Base-by-base conservation (phyloP, 352 stramenopile species). In the Phytophthora uliginosa region DNA sequence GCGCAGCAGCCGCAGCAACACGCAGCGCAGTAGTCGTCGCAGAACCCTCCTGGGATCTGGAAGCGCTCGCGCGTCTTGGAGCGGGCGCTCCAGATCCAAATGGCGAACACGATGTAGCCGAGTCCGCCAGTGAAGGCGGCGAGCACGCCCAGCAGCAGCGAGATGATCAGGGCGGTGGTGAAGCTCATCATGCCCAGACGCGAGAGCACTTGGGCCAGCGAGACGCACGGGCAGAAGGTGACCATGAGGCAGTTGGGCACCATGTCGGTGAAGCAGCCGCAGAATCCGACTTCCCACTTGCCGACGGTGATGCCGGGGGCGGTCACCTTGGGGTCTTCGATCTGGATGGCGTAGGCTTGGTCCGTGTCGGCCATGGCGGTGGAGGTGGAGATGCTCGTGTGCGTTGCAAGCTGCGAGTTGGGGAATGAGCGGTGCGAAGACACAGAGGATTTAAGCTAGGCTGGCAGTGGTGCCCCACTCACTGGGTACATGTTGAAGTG, bases 181-280 rank as follows among this genome's bases (percentile, higher is more conserved):
- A 31, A 54, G 20, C 10, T 54, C 47, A 54, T 54, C n/a, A 54
- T 54, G 4, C 47, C 47, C 47, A 54, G 47, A 15, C 47, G 47
- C n/a, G 22, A 26, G n/a, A 54, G 47, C 47, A 54, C 47, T 28
- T 54, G 47, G 26, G 55, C 36, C 40, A 78, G 34, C 7, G 71
- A 74, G 26, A 82, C 61, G 57, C 76, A 83, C 3, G 76, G 76
- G 34, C 66, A 77, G 33, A 72, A 72, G 8, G 53, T 70, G 28
- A 62, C 56, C 76, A 83, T 83, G 68, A n/a, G 61, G 66, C 68
- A 80, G 59, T 80, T 83, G 33, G 76, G 76, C 60, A 79, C 68
- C 13, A 57, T 69, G 63, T 73, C n/a, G 18, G 61, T 63, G 56
- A 71, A 75, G 66, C 77, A 84, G 33, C 54, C 73, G 61, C 63